Evolutionary conservation across 257 asterid species (phyloP), one percentile per base, ranked within the genome.

Genomic region (Lavandula angustifolia): DNA sequence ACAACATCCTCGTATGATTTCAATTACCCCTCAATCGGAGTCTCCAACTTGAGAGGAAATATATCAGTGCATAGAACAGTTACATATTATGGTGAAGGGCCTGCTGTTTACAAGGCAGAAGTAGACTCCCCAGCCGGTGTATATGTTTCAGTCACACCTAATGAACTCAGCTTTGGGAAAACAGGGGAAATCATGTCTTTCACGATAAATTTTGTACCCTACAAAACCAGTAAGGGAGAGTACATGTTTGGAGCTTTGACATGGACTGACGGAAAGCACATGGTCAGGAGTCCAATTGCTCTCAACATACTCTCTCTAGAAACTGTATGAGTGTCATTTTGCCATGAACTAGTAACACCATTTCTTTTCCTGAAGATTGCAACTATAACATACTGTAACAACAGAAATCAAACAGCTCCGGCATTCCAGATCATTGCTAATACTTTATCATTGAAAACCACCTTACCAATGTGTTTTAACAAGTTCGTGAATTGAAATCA

Each of bases 21-120:
- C n/a, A 83, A 85, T 66, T 85, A 85, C 48, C 94, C 94, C 9
- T 79, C 89, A 27, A 85, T 83, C 35, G 89, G 81, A 60, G 83
- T 83, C 7, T 77, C 87, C 57, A 79, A 67, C 72, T 54, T 79
- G 84, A 65, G 17, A 50, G 89, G 85, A 50, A 73, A 60, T 13
- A 32, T 71, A 38, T 70, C 85, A 12, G 87, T 82, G 67, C 77
- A 71, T 22, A 60, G 89, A 75, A 78, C 73, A 44, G 87, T 82
- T 18, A 85, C 89, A 22, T 85, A 82, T 34, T 69, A 54, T 37
- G 89, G 89, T 4, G 54, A 62, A 57, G 89, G 89, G 12, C 72
- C 77, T 3, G 76, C 80, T 38, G 56, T 79, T 22, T 85, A 78
- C 69, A 60, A 52, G 56, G 71, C 84, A 44, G 9, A 62, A 27